Percentiles rank a stretch among this genome's conserved stretches.
Conservation (phyloP, 169 alveolate genomes). For the Cyclospora cayetanensis region DNA sequence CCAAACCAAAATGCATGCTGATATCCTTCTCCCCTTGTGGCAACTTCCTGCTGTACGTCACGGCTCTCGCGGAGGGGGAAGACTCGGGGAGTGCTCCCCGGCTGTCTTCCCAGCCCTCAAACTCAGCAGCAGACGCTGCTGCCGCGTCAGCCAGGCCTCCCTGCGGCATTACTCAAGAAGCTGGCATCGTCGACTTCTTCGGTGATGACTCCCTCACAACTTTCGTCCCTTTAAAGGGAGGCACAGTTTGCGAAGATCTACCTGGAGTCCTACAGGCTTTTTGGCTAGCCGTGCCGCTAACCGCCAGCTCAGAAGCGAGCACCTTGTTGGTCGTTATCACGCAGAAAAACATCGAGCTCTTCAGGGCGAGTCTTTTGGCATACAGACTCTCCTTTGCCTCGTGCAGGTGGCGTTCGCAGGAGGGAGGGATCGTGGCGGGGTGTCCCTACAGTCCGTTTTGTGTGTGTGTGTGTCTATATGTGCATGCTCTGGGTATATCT, state of each 20-base stretch:
- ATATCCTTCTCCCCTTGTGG: conserved; percentile 40
- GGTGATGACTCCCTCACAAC: conserved; percentile 4
- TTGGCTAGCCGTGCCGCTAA: background rate
- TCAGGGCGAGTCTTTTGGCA: conserved; percentile 11
- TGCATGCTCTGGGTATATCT: background rate
- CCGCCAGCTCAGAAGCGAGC: background rate
- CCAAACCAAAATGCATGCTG: background rate
- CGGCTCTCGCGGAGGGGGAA: background rate
- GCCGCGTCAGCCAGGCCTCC: background rate
- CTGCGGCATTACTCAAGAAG: background rate
- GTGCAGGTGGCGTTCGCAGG: no score
- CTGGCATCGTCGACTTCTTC: background rate
- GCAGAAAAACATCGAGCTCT: conserved; percentile 6
- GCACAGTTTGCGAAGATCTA: background rate
- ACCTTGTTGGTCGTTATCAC: background rate
- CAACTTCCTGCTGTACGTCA: background rate
- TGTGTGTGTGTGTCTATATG: no score
- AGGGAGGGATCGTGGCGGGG: no score
- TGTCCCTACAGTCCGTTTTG: no score
- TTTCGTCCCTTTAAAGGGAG: background rate
- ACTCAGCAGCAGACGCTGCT: background rate
- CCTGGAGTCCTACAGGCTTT: conserved; percentile 43
- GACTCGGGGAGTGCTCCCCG: background rate
- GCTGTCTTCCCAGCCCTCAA: background rate
- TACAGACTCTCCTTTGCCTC: no score